Evolutionary conservation across 2,329 filamentous ascomycete genomes (phyloP), one percentile per base, ranked within the genome.

Genomic region (Periconia macrospinosa): DNA sequence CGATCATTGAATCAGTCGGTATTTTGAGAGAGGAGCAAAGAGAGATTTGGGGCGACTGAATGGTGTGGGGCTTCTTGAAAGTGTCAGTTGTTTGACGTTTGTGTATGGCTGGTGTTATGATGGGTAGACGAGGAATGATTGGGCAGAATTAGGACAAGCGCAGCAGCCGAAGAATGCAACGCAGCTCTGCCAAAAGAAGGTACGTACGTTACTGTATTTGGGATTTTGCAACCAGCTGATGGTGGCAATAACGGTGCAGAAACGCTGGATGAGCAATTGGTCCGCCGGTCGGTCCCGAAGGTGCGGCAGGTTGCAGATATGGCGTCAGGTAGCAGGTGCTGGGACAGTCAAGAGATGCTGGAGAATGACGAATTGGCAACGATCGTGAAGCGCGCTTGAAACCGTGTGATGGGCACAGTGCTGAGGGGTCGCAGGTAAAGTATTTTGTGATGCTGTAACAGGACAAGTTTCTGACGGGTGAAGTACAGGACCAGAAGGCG

Each of bases 1-100:
- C 55, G 60, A 56, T 64, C 71, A 73, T 73, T 52, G 68, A 67
- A 53, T 59, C 54, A 51, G 53, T 50, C 52, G 49, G 61, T 48
- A 53, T 52, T 30, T 51, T 52, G 49, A 23, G 19, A 42, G 52
- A 47, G 14, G 49, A 27, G 23, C 8, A 37, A 54, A 53, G 53
- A 49, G 49, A 49, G 55, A 46, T 41, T 53, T 54, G 44, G 50
- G 33, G 40, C 40, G 17, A 18, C 45, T 50, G 30, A 52, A 49
- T 55, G 61, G 54, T 66, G 53, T 56, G 60, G 49, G 59, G 54
- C 50, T 55, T 58, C 51, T 54, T 52, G 42, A 23, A 44, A 45
- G 47, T 66, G 62, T 69, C 63, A 68, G 62, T 59, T 44, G 40
- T 52, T 13, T 37, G 33, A 27, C 47, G 55, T 45, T 52, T 58